Base-by-base conservation (phyloP, 1,284 basidiomycete genomes). In the Filobasidium uniguttulatum region DNA sequence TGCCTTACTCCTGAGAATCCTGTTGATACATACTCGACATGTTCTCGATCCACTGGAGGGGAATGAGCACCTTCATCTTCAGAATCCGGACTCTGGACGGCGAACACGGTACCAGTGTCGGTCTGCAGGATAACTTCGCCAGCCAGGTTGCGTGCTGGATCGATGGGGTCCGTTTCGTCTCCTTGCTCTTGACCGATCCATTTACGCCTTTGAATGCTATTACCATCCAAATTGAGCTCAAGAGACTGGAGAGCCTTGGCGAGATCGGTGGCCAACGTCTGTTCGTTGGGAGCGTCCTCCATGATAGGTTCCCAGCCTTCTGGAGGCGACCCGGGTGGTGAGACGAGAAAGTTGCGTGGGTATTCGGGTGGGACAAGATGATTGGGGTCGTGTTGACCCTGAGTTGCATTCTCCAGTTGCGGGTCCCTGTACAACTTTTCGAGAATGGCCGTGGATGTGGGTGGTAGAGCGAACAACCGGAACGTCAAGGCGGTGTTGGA, bases 321-420 rank as follows among this genome's bases (percentile, higher is more conserved):
- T 0, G 93, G 93, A 0, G 94, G 93, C 0, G 87, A 91, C n/a
- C 93, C 94, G 1, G 94, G 94, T 0, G 93, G 93, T 0, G 90
- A 96, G 59, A 98, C 93, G 47, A 98, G 76, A 70, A 97, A 97
- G 71, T 98, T 97, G 71, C 87, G 87, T 60, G 88, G 83, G 33
- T 81, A 63, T 0, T 75, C 72, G 0, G 93, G 93, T 0, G 87
- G 86, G 25, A 75, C 77, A 40, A 96, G 77, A 59, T 82, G 55
- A 22, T 57, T 55, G 23, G 54, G 68, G 46, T 64, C 56, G 15
- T 23, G 40, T 14, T 23, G 40, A 28, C 29, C 22, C 14, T 43
- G 26, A 22, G 36, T 4, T 19, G 36, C 12, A 38, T 4, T 38
- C 23, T 26, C 23, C 40, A 15, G 26, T 43, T n/a, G 5, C 25